Evolutionary conservation across 139 green algal genomes (phyloP).

Genomic region (Tetraselmis striata): DNA sequence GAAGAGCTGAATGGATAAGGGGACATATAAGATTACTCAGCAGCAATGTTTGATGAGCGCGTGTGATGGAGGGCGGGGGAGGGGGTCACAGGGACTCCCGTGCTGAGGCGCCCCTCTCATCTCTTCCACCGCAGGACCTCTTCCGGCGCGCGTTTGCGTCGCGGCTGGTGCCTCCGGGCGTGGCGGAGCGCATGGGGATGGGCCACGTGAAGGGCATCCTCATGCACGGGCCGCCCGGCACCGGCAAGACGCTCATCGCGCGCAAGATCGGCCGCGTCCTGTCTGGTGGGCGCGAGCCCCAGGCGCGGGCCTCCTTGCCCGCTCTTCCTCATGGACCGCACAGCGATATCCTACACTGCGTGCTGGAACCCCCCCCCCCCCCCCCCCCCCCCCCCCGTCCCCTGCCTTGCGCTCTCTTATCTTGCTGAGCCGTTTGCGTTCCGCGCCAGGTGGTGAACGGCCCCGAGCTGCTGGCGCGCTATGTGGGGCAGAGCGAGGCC

Average conservation of each 20-base stretch:
- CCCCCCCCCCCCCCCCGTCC: no score
- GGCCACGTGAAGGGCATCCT: conserved; percentile 25
- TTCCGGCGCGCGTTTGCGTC: conserved; percentile 16
- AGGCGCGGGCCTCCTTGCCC: no score
- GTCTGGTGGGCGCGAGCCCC: not conserved
- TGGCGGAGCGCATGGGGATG: conserved; percentile 15
- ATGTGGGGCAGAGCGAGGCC: conserved; percentile 27
- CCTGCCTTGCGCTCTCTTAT: no score
- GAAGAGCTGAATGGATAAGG: no score
- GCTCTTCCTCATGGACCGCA: no score
- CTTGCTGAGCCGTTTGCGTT: conserved; percentile 8
- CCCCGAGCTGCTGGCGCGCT: conserved; percentile 34
- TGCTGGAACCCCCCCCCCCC: no score
- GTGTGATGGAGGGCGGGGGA: no score
- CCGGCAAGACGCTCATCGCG: conserved; percentile 4
- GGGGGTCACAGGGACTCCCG: no score
- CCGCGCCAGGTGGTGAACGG: conserved; percentile 28
- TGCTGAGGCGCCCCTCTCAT: no score
- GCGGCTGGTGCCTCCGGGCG: conserved; percentile 4
- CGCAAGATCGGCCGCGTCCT: conserved; percentile 5
- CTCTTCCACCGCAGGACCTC: not conserved
- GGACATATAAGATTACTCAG: no score
- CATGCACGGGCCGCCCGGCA: conserved; percentile 19
- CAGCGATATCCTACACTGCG: no score
- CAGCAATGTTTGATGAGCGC: no score